Conservation (phyloP, 2,329 filamentous ascomycete genomes). For the Penicillium sp. region DNA sequence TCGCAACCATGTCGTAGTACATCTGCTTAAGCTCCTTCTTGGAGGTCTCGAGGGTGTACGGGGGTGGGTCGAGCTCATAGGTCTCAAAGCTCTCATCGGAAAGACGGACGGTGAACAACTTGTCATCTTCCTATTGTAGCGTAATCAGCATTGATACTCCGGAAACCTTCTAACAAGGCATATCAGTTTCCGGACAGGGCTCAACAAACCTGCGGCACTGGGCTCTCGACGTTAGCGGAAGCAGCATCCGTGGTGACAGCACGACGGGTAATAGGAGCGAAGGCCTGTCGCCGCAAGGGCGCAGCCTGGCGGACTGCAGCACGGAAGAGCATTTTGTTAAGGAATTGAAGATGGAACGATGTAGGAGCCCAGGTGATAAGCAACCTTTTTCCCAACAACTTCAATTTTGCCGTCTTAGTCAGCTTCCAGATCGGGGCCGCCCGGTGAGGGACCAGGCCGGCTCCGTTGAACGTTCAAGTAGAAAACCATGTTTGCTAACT, state of each 20-base stretch:
- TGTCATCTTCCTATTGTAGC: slow-evolving; percentile 74
- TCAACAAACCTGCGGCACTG: slow-evolving; percentile 60
- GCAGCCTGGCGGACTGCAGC: slow-evolving; percentile 61
- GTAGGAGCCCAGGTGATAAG: slow-evolving; percentile 11
- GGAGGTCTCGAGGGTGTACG: slow-evolving; percentile 88
- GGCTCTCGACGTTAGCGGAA: slow-evolving; percentile 80
- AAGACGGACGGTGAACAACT: slow-evolving; percentile 86
- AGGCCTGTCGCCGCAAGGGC: slow-evolving; percentile 54
- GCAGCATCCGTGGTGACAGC: slow-evolving; percentile 94
- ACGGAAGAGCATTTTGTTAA: slow-evolving; percentile 66
- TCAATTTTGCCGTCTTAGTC: slow-evolving; percentile 36
- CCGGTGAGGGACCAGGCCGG: slow-evolving; percentile 29
- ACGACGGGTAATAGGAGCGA: slow-evolving; percentile 58
- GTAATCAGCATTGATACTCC: slow-evolving; percentile 23
- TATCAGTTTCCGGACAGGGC: slow-evolving; percentile 38
- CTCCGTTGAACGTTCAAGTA: not conserved
- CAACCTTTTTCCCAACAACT: slow-evolving; percentile 13
- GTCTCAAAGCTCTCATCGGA: slow-evolving; percentile 99
- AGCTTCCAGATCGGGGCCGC: slow-evolving; percentile 27
- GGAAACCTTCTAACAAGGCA: slow-evolving; percentile 40
- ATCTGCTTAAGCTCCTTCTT: slow-evolving; percentile 99
- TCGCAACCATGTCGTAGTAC: slow-evolving; percentile 96
- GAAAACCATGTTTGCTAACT: too few species aligned
- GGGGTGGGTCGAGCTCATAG: slow-evolving; percentile 94
- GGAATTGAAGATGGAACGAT: slow-evolving; percentile 29